Conservation (phyloP, 148 eudicot genomes). For the Rhododendron kiyosumense region DNA sequence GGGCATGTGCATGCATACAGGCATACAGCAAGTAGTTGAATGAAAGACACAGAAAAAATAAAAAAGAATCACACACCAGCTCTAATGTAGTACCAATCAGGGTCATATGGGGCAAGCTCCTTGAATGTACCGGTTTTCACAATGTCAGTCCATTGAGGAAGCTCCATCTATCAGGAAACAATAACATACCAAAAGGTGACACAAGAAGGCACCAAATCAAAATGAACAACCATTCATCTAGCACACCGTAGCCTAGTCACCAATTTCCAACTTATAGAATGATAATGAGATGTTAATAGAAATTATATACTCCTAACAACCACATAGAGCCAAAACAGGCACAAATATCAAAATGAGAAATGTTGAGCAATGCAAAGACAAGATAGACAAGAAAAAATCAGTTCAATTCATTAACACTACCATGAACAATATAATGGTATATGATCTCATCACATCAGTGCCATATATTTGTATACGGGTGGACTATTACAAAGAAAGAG, state of each 20-base stretch:
- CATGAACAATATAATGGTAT: background rate
- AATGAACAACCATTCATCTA: background rate
- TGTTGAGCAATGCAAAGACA: background rate
- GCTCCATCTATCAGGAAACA: conserved; percentile 33
- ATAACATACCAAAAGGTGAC: background rate
- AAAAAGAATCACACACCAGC: conserved; percentile 16
- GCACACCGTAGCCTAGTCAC: background rate
- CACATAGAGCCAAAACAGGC: background rate
- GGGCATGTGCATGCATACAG: background rate
- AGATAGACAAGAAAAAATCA: background rate
- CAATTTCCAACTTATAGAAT: background rate
- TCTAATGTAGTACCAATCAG: conserved; percentile 40
- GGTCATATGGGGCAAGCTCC: conserved; percentile 42
- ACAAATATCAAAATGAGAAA: background rate
- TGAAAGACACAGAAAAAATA: background rate
- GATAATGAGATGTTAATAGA: background rate
- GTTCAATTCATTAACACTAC: background rate
- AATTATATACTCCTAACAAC: background rate
- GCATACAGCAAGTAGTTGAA: background rate
- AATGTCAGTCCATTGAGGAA: conserved; percentile 29
- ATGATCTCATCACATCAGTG: too few species aligned
- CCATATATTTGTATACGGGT: background rate
- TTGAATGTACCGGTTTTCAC: conserved; percentile 34
- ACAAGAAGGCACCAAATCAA: background rate
- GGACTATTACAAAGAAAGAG: background rate